Conservation (phyloP, 371 early-diverging fungal species). For the Mortierella sp. region DNA sequence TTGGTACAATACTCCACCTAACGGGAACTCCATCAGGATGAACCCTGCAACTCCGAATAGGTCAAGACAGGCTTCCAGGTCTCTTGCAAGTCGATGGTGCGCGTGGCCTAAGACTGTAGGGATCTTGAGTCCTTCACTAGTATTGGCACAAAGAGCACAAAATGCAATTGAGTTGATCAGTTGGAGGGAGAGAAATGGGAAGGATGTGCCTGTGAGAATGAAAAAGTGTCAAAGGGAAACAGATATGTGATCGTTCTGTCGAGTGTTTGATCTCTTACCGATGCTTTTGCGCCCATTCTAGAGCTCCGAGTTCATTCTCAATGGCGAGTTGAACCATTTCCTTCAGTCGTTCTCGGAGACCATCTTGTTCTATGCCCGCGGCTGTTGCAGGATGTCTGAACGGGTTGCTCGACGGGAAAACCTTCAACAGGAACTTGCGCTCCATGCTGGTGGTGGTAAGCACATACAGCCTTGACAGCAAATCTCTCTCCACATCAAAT, state of each 20-base stretch:
- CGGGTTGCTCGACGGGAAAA: constrained; percentile 8
- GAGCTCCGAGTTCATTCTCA: constrained; percentile 38
- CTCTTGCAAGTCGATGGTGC: background rate
- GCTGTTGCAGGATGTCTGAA: constrained; percentile 20
- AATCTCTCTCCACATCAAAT: constrained; percentile 7
- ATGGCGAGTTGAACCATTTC: constrained; percentile 21
- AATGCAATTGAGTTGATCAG: no score
- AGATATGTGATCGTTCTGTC: no score
- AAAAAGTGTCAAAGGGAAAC: no score
- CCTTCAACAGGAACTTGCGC: constrained; percentile 16
- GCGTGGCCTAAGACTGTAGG: constrained; percentile 21
- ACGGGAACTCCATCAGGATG: constrained; percentile 18
- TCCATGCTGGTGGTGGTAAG: constrained; percentile 2
- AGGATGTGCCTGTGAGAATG: no score
- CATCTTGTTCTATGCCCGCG: background rate
- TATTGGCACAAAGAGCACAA: background rate
- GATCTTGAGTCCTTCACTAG: constrained; percentile 2
- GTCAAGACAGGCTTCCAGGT: constrained; percentile 9
- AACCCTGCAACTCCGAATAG: constrained; percentile 23
- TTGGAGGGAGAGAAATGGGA: no score
- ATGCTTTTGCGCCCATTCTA: constrained; percentile 11
- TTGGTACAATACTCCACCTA: constrained; percentile 16
- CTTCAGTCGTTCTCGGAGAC: background rate
- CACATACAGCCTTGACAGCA: constrained; percentile 14
- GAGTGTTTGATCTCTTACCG: constrained; percentile 27